Evolutionary conservation across 768 basidiomycete genomes (phyloP).

Genomic region (Steccherinum ochraceum): DNA sequence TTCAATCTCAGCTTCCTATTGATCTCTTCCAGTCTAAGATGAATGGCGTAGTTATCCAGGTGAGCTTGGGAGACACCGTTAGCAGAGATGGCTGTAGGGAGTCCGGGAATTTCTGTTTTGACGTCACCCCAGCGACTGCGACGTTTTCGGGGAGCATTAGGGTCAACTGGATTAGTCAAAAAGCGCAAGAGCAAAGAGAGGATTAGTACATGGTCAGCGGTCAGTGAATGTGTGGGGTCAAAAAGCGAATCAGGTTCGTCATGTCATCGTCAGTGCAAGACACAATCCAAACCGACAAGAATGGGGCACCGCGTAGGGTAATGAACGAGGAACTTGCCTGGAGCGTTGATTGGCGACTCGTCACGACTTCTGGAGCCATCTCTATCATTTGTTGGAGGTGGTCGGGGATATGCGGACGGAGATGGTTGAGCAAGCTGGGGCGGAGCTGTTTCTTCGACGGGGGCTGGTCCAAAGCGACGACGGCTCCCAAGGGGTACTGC

Average conservation of each 20-base stretch:
- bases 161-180: slow-evolving; percentile 49
- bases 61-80: slow-evolving; percentile 93
- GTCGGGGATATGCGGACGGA: slow-evolving; percentile 78
- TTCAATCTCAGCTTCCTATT: slow-evolving; percentile 91
- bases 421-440: slow-evolving; percentile 86
- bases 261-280: slow-evolving; percentile 10
- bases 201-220: slow-evolving; percentile 51
- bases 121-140: slow-evolving; percentile 98
- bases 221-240: slow-evolving; percentile 25
- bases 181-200: slow-evolving; percentile 33
- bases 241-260: slow-evolving; percentile 8
- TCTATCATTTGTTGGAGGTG: slow-evolving; percentile 42
- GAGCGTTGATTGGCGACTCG: slow-evolving; percentile 51
- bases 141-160: slow-evolving; percentile 87
- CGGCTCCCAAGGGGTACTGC: slow-evolving; percentile 76
- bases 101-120: slow-evolving; percentile 83
- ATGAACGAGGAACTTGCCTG: slow-evolving; percentile 57
- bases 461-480: slow-evolving; percentile 87
- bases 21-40: slow-evolving; percentile 94
- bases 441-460: slow-evolving; percentile 72
- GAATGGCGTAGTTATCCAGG: slow-evolving; percentile 96
- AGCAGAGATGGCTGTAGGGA: slow-evolving; percentile 91
- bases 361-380: slow-evolving; percentile 57
- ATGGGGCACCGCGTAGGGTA: slow-evolving; percentile 1
- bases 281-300: slow-evolving; percentile 1